These are phyloP conservation scores for Candida suzukii DNA, from an alignment of 805 yeast genomes.

Conservation along the genomic window DNA sequence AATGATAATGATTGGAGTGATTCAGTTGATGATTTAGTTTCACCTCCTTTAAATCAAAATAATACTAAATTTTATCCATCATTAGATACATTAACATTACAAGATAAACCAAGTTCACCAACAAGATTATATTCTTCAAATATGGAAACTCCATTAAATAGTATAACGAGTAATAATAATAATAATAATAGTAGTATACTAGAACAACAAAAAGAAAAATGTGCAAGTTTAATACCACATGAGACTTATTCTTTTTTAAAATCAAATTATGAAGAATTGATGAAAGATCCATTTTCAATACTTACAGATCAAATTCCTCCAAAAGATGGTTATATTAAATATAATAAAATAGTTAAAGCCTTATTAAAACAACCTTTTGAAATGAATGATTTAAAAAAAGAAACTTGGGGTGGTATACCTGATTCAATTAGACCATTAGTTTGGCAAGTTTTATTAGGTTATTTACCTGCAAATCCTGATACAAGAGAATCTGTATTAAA, in stretches of 20 bases:
- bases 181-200: slow-evolving; percentile 13
- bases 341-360: slow-evolving; percentile 59
- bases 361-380: slow-evolving; percentile 53
- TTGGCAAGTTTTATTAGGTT: slow-evolving; percentile 89
- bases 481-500: slow-evolving; percentile 64
- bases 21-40: slow-evolving; percentile 44
- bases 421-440: slow-evolving; percentile 67
- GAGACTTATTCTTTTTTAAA: slow-evolving; percentile 17
- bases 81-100: slow-evolving; percentile 3
- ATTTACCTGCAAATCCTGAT: slow-evolving; percentile 77
- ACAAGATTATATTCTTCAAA: background rate
- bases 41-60: slow-evolving; percentile 3
- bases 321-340: slow-evolving; percentile 39
- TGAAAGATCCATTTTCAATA: slow-evolving; percentile 35
- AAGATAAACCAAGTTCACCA: background rate
- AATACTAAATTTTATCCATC: slow-evolving; percentile 14
- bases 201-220: too few relatives aligned
- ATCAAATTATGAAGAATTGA: slow-evolving; percentile 27
- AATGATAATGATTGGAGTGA: slow-evolving; percentile 92
- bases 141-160: background rate
- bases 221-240: background rate
- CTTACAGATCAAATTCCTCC: slow-evolving; percentile 23
- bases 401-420: slow-evolving; percentile 95
- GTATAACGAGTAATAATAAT: background rate
- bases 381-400: slow-evolving; percentile 59